These are phyloP conservation scores for Candolleomyces eurysporus DNA, from an alignment of 768 basidiomycete genomes.

Conservation along the genomic window DNA sequence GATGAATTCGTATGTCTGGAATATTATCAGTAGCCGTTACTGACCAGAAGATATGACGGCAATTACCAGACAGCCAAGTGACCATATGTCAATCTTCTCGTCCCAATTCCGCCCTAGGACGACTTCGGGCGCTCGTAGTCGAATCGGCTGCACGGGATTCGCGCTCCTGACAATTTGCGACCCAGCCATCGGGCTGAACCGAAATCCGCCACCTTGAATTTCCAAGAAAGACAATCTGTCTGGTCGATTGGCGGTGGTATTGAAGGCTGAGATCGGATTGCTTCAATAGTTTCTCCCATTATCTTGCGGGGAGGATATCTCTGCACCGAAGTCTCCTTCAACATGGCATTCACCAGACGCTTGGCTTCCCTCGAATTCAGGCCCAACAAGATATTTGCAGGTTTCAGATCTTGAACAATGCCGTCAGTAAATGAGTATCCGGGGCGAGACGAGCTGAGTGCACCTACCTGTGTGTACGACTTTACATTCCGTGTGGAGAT, in stretches of 20 bases:
- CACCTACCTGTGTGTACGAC: constrained; percentile 64
- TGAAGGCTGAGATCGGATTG: constrained; percentile 8
- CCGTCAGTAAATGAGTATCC: neutral
- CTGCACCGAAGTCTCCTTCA: constrained; percentile 1
- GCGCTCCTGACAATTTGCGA: constrained; percentile 2
- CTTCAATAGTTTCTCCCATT: constrained; percentile 7
- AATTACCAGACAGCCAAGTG: constrained; percentile 23
- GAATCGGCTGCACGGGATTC: constrained; percentile 5
- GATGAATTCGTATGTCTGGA: constrained; percentile 18
- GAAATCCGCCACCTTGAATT: constrained; percentile 8
- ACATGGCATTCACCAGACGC: neutral
- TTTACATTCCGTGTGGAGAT: constrained; percentile 50
- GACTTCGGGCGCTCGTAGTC: constrained; percentile 20
- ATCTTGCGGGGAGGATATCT: constrained; percentile 9
- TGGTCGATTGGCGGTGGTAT: neutral
- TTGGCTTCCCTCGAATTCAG: constrained; percentile 2
- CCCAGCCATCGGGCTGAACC: constrained; percentile 10
- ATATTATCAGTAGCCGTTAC: too few species aligned
- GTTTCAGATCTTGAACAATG: constrained; percentile 5
- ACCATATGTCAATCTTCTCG: constrained; percentile 26
- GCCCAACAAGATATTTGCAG: constrained; percentile 7
- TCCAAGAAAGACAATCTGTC: constrained; percentile 6
- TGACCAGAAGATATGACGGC: too few species aligned
- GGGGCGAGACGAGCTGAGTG: neutral
- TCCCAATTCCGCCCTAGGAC: constrained; percentile 21